Conservation (phyloP, 768 basidiomycete species). For the Lentinula raphanica region DNA sequence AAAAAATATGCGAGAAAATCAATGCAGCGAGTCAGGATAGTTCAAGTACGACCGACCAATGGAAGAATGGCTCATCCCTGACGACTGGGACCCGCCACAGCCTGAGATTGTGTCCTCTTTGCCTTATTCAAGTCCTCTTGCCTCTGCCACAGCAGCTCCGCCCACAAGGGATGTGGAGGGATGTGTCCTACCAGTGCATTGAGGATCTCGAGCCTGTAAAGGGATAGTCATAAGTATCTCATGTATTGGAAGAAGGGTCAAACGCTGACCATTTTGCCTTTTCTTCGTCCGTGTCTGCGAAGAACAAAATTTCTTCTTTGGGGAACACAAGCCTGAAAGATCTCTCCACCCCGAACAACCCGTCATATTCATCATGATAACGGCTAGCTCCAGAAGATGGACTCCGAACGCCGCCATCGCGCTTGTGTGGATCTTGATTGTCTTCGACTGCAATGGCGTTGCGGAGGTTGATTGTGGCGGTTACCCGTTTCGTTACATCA, state of each 20-base stretch:
- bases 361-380: slow-evolving; percentile 57
- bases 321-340: slow-evolving; percentile 84
- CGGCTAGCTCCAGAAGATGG: slow-evolving; percentile 36
- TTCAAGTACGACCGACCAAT: neutral
- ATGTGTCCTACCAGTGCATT: slow-evolving; percentile 82
- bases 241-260: neutral
- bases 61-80: neutral
- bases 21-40: neutral
- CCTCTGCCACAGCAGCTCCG: slow-evolving; percentile 82
- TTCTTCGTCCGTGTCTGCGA: slow-evolving; percentile 85
- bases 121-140: slow-evolving; percentile 47
- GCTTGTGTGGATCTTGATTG: slow-evolving; percentile 53
- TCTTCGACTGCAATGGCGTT: slow-evolving; percentile 77
- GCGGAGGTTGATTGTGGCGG: slow-evolving; percentile 85
- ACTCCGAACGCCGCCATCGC: slow-evolving; percentile 29
- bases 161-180: slow-evolving; percentile 91
- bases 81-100: neutral
- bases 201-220: slow-evolving; percentile 75
- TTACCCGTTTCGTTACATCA: slow-evolving; percentile 87
- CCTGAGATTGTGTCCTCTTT: neutral
- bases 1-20: neutral
- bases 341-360: slow-evolving; percentile 65
- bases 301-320: slow-evolving; percentile 79
- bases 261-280: slow-evolving; percentile 75
- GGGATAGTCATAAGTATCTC: neutral